A percentile compares a stretch with the other conserved stretches of the same genome.
phyloP scores from a whole-genome alignment of 139 green algal species.

The Pleodorina starrii region DNA sequence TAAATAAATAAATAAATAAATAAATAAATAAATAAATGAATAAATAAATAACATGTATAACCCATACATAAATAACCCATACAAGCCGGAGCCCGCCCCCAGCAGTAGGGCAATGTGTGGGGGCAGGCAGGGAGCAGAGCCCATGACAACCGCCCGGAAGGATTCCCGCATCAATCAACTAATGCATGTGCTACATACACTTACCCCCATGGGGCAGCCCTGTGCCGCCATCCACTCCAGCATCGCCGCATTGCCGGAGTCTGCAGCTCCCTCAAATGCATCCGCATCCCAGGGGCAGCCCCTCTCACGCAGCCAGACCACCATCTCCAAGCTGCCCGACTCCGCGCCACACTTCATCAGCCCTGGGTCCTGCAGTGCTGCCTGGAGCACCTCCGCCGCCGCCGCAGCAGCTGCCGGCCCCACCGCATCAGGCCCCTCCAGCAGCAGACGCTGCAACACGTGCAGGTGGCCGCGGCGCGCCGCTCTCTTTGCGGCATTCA shows the following conservation, averaged over 20 bases:
- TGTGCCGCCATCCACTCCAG: background rate
- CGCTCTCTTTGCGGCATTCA: background rate
- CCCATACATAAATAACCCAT: background rate
- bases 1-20: too few relatives aligned
- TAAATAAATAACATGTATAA: too few relatives aligned
- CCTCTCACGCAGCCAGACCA: background rate
- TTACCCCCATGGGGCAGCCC: slow-evolving; percentile 25
- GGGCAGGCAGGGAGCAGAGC: background rate
- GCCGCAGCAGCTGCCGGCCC: background rate
- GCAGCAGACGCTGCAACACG: too few relatives aligned
- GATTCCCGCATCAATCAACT: too few relatives aligned
- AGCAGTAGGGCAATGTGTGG: background rate
- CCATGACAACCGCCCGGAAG: background rate
- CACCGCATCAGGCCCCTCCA: background rate
- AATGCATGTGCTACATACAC: background rate
- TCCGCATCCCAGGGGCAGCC: background rate
- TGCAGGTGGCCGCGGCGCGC: too few relatives aligned
- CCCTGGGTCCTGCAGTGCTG: too few relatives aligned
- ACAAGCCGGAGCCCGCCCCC: background rate
- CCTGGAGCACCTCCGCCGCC: too few relatives aligned
- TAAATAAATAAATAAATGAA: too few relatives aligned
- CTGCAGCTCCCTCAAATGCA: background rate
- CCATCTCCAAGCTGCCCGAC: background rate
- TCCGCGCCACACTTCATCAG: background rate
- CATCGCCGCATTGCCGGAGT: background rate